Conservation (phyloP, 2,329 filamentous ascomycete species). For the Beauveria caledonica region DNA sequence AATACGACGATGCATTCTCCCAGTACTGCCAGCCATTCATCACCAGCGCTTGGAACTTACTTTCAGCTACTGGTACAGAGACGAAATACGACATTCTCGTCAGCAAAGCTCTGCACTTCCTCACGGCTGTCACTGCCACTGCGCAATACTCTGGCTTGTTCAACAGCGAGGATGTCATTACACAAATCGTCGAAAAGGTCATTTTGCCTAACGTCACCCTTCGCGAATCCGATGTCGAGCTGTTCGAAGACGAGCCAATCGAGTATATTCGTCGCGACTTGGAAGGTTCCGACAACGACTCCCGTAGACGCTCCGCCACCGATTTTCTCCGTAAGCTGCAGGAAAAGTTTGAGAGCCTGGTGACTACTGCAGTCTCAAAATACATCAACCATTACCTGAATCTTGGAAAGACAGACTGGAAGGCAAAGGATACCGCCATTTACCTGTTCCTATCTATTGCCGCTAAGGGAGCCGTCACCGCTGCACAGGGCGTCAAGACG, state of each 20-base stretch:
- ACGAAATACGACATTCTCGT: conserved; percentile 92
- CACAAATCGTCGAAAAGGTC: conserved; percentile 90
- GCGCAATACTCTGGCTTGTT: conserved; percentile 74
- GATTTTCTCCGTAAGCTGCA: conserved; percentile 88
- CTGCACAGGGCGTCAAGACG: conserved; percentile 81
- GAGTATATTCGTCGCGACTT: conserved; percentile 94
- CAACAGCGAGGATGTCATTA: conserved; percentile 70
- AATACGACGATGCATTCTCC: conserved; percentile 92
- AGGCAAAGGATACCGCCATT: conserved; percentile 95
- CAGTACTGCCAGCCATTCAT: conserved; percentile 76
- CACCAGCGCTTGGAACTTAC: conserved; percentile 79
- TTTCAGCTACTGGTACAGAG: conserved; percentile 78
- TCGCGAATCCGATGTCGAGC: conserved; percentile 86
- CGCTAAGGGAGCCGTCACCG: conserved; percentile 80
- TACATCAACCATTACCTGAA: conserved; percentile 84
- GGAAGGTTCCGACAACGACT: conserved; percentile 94
- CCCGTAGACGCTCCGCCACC: conserved; percentile 80
- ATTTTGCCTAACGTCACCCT: conserved; percentile 88
- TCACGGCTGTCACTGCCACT: conserved; percentile 79
- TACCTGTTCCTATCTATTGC: conserved; percentile 94
- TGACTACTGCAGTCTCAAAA: conserved; percentile 77
- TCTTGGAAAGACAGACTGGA: conserved; percentile 80
- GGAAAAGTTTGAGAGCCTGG: conserved; percentile 76
- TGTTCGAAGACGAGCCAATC: conserved; percentile 97
- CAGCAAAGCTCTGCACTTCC: conserved; percentile 87